phyloP scores from a whole-genome alignment of 1,284 basidiomycete species.

The Moesziomyces parantarcticus region DNA sequence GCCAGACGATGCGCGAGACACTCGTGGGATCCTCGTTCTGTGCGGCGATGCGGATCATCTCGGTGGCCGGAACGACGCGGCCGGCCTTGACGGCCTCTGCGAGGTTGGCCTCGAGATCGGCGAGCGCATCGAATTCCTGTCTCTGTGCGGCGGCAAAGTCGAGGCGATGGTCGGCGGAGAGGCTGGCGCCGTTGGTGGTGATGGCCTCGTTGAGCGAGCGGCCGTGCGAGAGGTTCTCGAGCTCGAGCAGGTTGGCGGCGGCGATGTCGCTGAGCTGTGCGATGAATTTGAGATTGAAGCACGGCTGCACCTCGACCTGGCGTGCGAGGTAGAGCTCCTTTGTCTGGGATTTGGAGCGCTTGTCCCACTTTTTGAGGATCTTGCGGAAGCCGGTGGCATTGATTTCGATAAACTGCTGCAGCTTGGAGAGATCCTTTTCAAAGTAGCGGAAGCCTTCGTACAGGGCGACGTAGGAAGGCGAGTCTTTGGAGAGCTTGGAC shows the following conservation, averaged over 20 bases:
- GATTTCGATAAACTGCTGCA: constrained; percentile 97
- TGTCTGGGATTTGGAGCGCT: constrained; percentile 89
- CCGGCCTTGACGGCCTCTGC: constrained; percentile 54
- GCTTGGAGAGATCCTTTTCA: constrained; percentile 93
- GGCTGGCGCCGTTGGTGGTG: constrained; percentile 32
- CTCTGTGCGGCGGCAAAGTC: constrained; percentile 63
- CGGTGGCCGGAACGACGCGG: constrained; percentile 46
- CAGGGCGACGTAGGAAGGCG: constrained; percentile 72
- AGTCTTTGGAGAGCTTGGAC: constrained; percentile 59
- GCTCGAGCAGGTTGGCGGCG: constrained; percentile 88
- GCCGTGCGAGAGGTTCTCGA: constrained; percentile 75
- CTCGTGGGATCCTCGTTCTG: constrained; percentile 57
- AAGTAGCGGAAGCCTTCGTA: constrained; percentile 95
- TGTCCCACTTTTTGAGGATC: constrained; percentile 99
- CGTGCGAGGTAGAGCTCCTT: constrained; percentile 96
- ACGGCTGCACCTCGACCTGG: constrained; percentile 93
- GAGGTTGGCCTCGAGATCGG: constrained; percentile 63
- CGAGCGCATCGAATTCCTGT: constrained; percentile 56
- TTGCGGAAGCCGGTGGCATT: constrained; percentile 98
- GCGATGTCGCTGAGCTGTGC: constrained; percentile 95
- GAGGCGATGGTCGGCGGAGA: constrained; percentile 57
- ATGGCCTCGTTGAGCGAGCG: constrained; percentile 32
- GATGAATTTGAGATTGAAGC: constrained; percentile 89
- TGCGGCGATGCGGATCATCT: constrained; percentile 56
- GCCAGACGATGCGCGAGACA: constrained; percentile 64